Percentiles rank a stretch among this genome's conserved stretches.
Conservation (phyloP, 768 basidiomycete genomes). For the Mycena belliarum region DNA sequence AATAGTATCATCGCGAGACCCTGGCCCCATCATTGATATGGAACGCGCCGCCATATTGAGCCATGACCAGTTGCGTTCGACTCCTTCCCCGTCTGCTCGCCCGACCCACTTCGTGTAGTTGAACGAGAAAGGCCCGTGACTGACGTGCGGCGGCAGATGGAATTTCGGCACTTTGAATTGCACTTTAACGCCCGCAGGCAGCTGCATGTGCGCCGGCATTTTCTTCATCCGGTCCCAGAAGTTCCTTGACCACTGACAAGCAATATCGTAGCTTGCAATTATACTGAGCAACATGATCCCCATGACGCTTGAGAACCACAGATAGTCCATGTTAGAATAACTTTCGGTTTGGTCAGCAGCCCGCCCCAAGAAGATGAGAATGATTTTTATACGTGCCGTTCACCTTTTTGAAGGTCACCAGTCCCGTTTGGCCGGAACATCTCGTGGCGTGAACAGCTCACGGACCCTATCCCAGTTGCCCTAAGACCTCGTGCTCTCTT, state of each 20-base stretch:
- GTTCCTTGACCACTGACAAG: slow-evolving; percentile 26
- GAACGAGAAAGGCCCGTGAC: slow-evolving; percentile 28
- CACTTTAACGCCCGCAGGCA: not conserved
- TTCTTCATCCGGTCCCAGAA: slow-evolving; percentile 13
- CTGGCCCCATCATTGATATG: slow-evolving; percentile 24
- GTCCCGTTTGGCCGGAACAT: not conserved
- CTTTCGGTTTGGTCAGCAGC: not conserved
- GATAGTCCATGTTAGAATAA: slow-evolving; percentile 26
- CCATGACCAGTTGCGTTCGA: slow-evolving; percentile 35
- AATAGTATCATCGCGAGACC: slow-evolving; percentile 24
- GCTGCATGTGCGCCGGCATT: slow-evolving; percentile 2
- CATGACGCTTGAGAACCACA: slow-evolving; percentile 14
- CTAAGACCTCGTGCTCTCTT: not conserved
- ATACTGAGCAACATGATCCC: not conserved
- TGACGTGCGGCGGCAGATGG: slow-evolving; percentile 31
- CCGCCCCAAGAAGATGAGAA: no score
- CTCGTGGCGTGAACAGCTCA: not conserved
- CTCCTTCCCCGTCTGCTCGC: slow-evolving; percentile 35
- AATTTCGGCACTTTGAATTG: slow-evolving; percentile 33
- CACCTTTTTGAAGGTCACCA: not conserved
- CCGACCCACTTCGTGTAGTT: slow-evolving; percentile 29
- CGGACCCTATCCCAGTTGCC: not conserved
- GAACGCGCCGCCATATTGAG: slow-evolving; percentile 20
- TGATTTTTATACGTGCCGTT: not conserved
- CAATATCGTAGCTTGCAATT: slow-evolving; percentile 27